Evolutionary conservation across 306 rosid species (phyloP), one percentile per base, ranked within the genome.

Genomic region (Citrullus mucosospermus): DNA sequence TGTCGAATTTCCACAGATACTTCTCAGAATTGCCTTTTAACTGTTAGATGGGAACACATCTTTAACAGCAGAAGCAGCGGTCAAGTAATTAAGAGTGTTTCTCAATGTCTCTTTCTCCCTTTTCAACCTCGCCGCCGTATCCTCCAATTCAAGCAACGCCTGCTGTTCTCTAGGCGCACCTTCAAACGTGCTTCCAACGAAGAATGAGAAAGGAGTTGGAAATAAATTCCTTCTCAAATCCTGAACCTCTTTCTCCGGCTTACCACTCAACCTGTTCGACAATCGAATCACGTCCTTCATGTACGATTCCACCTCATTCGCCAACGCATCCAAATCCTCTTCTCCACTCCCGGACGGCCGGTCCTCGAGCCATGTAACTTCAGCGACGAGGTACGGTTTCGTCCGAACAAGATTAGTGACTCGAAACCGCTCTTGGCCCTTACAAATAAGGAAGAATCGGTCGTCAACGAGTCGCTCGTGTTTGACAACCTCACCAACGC

Each of bases 101-200:
- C 87, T 87, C 78, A 96, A 80, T 0, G 98, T 96, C 82, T 96
- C 98, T 88, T 91, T 92, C 94, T 96, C 99, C 81, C 97, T 88
- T 86, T 73, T 83, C 82, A 96, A 77, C 82, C 98, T 80, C 16
- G 96, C 87, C 9, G 88, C 94, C 16, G 99, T 91, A 77, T 96
- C 98, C 85, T 90, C 99, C 88, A 96, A 80, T 81, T 96, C 99
- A 16, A 96, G 96, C 80, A 96, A 78, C 9, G 99, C 97, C 57
- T 96, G 99, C 82, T 96, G 98, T 87, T 96, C 99, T 76, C 97
- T 88, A 1, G 99, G 99, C 8, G 99, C 99, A 0, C 99, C 99
- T 71, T 96, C 99, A 62, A 96, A 96, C 4, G 99, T 96, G 81
- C 97, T 91, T 5, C 99, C 99, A 7, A 96, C 98, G 53, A 96